Evolutionary conservation across 805 yeast genomes (phyloP).

Genomic region (Pichia ethanolica): DNA sequence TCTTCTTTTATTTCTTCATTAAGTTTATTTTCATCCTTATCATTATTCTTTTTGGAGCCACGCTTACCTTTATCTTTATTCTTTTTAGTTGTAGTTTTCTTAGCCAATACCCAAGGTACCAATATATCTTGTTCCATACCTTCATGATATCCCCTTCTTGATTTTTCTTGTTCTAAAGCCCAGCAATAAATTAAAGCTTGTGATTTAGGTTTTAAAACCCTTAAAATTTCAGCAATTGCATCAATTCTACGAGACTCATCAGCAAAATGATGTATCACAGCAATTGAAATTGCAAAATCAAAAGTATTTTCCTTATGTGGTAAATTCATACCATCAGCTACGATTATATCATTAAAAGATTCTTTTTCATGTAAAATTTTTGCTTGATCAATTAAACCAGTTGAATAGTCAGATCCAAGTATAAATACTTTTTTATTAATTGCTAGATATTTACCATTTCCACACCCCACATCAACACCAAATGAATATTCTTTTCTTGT

Average conservation of each 20-base stretch:
- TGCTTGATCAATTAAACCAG: constrained; percentile 63
- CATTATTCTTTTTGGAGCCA: constrained; percentile 8
- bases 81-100: constrained; percentile 33
- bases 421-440: constrained; percentile 63
- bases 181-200: constrained; percentile 82
- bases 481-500: constrained; percentile 45
- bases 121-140: constrained; percentile 90
- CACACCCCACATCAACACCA: constrained; percentile 95
- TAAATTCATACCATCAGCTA: constrained; percentile 71
- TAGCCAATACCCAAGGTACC: constrained; percentile 89
- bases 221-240: constrained; percentile 65
- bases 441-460: constrained; percentile 86
- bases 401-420: constrained; percentile 70
- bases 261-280: constrained; percentile 94
- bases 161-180: constrained; percentile 89
- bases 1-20: constrained; percentile 16
- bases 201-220: constrained; percentile 49
- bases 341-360: constrained; percentile 44
- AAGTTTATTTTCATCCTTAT: constrained; percentile 1
- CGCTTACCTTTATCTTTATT: constrained; percentile 8
- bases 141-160: constrained; percentile 84
- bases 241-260: constrained; percentile 69
- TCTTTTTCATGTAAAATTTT: constrained; percentile 28
- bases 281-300: constrained; percentile 88
- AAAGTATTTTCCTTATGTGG: constrained; percentile 46